Conservation (phyloP, 2,329 filamentous ascomycete species). For the Penicillium digitatum region DNA sequence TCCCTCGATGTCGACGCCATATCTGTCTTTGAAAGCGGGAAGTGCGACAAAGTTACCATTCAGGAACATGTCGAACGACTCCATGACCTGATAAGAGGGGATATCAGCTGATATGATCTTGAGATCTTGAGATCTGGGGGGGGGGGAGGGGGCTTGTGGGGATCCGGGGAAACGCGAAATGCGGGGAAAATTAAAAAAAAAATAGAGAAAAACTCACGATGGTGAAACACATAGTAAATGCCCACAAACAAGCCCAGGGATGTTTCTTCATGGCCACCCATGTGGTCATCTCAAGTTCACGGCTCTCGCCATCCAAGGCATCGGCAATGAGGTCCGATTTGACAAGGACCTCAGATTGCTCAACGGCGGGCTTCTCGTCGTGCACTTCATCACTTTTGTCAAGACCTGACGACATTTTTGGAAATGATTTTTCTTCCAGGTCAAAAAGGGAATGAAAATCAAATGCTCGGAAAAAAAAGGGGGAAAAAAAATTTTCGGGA, state of each 20-base stretch:
- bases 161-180: background rate
- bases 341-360: constrained; percentile 35
- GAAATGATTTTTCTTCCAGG: background rate
- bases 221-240: constrained; percentile 50
- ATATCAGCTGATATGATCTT: background rate
- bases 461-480: background rate
- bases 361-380: constrained; percentile 21
- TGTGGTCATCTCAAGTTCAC: constrained; percentile 43
- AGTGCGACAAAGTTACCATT: constrained; percentile 49
- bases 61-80: constrained; percentile 50
- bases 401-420: background rate
- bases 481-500: background rate
- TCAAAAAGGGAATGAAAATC: background rate
- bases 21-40: constrained; percentile 36
- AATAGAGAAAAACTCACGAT: constrained; percentile 42
- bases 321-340: constrained; percentile 41
- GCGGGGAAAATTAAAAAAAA: background rate
- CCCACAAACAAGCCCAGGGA: constrained; percentile 48
- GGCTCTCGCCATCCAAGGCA: constrained; percentile 44
- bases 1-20: constrained; percentile 31
- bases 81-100: constrained; percentile 44
- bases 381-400: background rate
- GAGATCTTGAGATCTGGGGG: background rate
- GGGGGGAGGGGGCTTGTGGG: too few relatives aligned
- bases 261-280: constrained; percentile 41